Evolutionary conservation across 2,329 filamentous ascomycete genomes (phyloP).

Genomic region (Pseudogymnoascus sp.): DNA sequence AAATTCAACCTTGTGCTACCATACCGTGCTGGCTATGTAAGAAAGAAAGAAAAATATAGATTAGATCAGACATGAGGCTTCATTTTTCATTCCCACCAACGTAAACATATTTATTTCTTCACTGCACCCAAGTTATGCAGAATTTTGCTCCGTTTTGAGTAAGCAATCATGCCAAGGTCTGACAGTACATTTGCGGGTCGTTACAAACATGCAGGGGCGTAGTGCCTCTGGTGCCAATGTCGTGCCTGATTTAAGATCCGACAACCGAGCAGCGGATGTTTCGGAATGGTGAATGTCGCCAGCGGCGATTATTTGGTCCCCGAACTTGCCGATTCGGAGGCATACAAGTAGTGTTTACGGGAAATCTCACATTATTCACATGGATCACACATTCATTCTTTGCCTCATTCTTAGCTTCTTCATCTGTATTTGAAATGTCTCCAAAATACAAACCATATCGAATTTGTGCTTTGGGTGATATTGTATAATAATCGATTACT

Average conservation of each 20-base stretch:
- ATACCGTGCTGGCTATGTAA: background rate
- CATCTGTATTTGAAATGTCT: background rate
- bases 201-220: too few species aligned
- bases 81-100: background rate
- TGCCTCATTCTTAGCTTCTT: background rate
- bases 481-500: background rate
- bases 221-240: background rate
- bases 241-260: background rate
- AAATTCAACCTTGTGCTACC: background rate
- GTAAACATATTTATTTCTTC: background rate
- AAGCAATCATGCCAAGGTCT: too few species aligned
- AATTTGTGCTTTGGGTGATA: background rate
- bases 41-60: background rate
- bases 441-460: background rate
- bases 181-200: too few species aligned
- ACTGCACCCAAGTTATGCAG: too few species aligned
- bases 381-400: background rate
- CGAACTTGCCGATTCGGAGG: background rate
- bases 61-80: background rate
- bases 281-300: background rate
- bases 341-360: background rate
- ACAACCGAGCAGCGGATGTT: background rate
- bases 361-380: background rate
- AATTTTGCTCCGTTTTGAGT: too few species aligned
- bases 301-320: background rate